Base-by-base conservation (phyloP, 441 rosid species). In the Raphanus hybrid region DNA sequence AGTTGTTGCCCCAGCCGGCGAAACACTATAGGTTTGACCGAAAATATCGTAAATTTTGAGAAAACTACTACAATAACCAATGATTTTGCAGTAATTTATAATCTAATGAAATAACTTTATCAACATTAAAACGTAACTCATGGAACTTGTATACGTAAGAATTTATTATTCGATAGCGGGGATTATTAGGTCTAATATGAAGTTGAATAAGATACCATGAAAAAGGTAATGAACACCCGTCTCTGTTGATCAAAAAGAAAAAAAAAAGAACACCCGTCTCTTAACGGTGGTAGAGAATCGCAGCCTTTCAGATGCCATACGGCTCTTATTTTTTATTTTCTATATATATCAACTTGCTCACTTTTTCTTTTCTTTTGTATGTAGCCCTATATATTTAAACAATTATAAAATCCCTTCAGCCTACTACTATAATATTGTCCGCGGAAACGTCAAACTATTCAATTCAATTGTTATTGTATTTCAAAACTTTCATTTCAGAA, bases 251-350 rank as follows among this genome's bases (percentile, higher is more conserved):
- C 23, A 20, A 20, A 20, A 20, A 20, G 23, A 20, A 20, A 20
- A 20, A 20, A 20, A 20, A 20, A 20, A 20, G 73, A 69, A 69
- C 73, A 69, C 73, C 75, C 78, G 82, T 74, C 82, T 79, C 63
- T 79, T 63, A 69, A 79, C 82, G 82, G 75, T 69, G 82, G 73
- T 27, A 32, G 41, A 63, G 78, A 74, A 74, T 79, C 82, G 75
- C 71, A 79, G 82, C 82, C 82, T 74, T 78, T 74, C 78, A 26
- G 75, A 79, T 79, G 63, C 78, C 45, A 74, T 75, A 79, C 82
- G 82, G 82, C 82, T 74, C 82, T 79, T 69, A 16, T 69, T 68
- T 54, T 7, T 59, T 6, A 35, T 35, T 35, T 35, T 35, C 39
- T 35, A 35, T 23, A 20, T 39, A 59, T 62, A 41, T 68, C 82